Base-by-base conservation (phyloP, 2,329 filamentous ascomycete species). In the Ramichloridium luteum region DNA sequence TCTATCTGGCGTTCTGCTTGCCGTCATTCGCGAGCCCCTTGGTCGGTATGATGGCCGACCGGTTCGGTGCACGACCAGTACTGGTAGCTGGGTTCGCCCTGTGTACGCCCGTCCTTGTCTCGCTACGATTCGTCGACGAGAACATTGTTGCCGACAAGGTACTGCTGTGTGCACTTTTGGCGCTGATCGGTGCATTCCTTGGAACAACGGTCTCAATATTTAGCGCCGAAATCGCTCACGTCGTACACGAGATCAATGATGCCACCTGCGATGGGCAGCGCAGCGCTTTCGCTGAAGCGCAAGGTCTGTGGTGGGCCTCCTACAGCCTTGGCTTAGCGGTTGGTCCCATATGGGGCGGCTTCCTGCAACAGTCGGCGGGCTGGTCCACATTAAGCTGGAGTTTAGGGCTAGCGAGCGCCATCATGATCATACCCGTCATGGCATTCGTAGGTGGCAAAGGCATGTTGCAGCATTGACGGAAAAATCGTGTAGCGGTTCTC, bases 321-420 rank as follows among this genome's bases (percentile, higher is more conserved):
- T 35, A 35, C n/a, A 18, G 25, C 12, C 5, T 16, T 6, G 33
- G 33, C 9, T 13, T 20, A 12, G 33, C 22, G 13, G n/a, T 27
- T 8, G 33, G 33, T 10, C 33, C 33, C n/a, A 14, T 35, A 13
- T 31, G 20, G 13, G 28, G 33, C 22, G 33, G 33, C 11, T 27
- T 35, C 13, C 15, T 35, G 5, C 33, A 35, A n/a, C 17, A 25
- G 13, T 20, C 23, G n/a, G 27, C 32, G 10, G 33, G 28, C 27
- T 35, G 33, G 33, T 27, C 28, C n/a, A 27, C 23, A 16, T 15
- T 31, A 17, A 31, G 15, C 14, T 22, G 29, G 23, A 18, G 28
- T n/a, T 6, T 34, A 13, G 27, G n/a, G n/a, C n/a, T n/a, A n/a
- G n/a, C n/a, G n/a, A n/a, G n/a, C n/a, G n/a, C n/a, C n/a, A n/a